Conservation (phyloP, 2,329 filamentous ascomycete genomes). For the Mycosphaerella arachidis region DNA sequence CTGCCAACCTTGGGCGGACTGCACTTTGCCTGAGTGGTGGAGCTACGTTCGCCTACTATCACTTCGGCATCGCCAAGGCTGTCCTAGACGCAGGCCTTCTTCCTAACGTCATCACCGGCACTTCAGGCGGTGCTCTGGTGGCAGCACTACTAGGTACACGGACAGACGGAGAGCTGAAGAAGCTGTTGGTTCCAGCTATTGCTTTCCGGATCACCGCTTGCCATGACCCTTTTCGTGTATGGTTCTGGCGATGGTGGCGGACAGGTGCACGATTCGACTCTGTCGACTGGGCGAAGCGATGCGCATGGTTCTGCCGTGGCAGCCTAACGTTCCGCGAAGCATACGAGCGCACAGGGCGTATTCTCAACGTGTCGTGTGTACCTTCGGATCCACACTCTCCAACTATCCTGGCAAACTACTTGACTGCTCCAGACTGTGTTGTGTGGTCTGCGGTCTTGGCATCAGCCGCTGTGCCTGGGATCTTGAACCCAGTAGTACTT, state of each 20-base stretch:
- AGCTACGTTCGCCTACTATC: slow-evolving; percentile 93
- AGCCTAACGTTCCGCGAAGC: slow-evolving; percentile 94
- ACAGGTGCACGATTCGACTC: slow-evolving; percentile 94
- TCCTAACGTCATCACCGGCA: slow-evolving; percentile 93
- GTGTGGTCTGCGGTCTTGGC: slow-evolving; percentile 97
- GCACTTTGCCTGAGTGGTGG: slow-evolving; percentile 91
- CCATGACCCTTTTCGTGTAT: slow-evolving; percentile 68
- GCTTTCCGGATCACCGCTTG: slow-evolving; percentile 81
- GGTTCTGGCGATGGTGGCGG: slow-evolving; percentile 80
- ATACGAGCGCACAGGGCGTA: slow-evolving; percentile 86
- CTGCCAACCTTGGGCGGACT: slow-evolving; percentile 87
- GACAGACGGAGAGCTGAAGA: slow-evolving; percentile 84
- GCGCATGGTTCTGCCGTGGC: slow-evolving; percentile 84
- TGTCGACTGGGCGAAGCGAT: slow-evolving; percentile 80
- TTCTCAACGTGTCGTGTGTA: slow-evolving; percentile 93
- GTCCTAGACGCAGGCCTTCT: slow-evolving; percentile 79
- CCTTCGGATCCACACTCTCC: slow-evolving; percentile 92
- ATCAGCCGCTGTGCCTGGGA: slow-evolving; percentile 91
- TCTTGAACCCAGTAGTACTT: slow-evolving; percentile 89
- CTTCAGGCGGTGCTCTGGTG: slow-evolving; percentile 86
- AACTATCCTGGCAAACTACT: slow-evolving; percentile 88
- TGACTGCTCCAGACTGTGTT: slow-evolving; percentile 92
- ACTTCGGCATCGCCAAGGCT: slow-evolving; percentile 88
- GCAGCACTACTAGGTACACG: slow-evolving; percentile 82
- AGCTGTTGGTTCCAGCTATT: slow-evolving; percentile 80